These are phyloP conservation scores for Platanthera guangdongensis DNA, from an alignment of 106 monocot genomes.

Conservation along the genomic window DNA sequence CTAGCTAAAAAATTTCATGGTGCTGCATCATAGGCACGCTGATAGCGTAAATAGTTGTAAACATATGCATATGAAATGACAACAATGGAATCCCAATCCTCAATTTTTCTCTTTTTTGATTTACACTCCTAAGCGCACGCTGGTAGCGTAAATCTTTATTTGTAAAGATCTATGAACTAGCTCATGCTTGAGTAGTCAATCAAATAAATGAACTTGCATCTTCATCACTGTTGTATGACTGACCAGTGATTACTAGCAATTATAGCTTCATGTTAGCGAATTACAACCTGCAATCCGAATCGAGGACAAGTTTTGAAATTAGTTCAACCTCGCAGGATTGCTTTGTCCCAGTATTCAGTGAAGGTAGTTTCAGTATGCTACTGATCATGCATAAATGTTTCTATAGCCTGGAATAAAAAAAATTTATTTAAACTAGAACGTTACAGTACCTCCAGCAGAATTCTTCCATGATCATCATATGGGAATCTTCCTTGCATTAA, in stretches of 20 bases:
- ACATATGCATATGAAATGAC: constrained; percentile 1
- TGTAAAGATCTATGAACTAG: constrained; percentile 11
- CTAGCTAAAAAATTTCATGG: too few species aligned
- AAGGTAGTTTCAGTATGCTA: not conserved
- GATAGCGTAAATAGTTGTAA: not conserved
- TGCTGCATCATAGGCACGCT: too few species aligned
- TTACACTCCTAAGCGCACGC: too few species aligned
- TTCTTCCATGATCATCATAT: constrained; percentile 68
- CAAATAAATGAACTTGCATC: constrained; percentile 8
- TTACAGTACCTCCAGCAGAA: constrained; percentile 69
- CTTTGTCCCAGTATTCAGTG: not conserved
- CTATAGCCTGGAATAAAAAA: not conserved
- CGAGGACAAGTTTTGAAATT: too few species aligned
- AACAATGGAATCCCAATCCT: constrained; percentile 11
- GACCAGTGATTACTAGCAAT: too few species aligned
- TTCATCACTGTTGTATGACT: too few species aligned
- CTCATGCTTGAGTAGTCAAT: constrained; percentile 9
- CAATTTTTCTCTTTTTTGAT: too few species aligned
- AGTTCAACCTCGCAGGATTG: too few species aligned
- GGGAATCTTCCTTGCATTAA: constrained; percentile 75
- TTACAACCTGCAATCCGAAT: too few species aligned
- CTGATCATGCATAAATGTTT: not conserved
- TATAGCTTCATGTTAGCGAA: too few species aligned
- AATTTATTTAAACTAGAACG: not conserved
- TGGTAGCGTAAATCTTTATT: too few species aligned